Evolutionary conservation across 2,329 filamentous ascomycete species (phyloP).

Genomic region (Trichoderma gracile): DNA sequence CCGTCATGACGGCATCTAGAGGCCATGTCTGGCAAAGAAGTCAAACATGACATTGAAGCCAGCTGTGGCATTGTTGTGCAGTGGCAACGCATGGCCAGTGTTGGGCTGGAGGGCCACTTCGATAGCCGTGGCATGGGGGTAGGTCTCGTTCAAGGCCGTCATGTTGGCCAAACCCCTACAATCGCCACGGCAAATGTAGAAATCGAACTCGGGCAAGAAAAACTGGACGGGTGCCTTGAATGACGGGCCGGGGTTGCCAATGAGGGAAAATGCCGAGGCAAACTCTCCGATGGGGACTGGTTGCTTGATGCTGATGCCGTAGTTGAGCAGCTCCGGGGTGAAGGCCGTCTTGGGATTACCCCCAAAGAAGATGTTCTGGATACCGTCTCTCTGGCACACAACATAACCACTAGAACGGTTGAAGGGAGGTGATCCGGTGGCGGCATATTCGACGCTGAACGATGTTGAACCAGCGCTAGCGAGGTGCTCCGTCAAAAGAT

Average conservation of each 20-base stretch:
- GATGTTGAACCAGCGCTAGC: conserved; percentile 18
- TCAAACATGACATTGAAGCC: conserved; percentile 18
- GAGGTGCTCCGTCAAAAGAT: background rate
- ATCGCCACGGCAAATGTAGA: conserved; percentile 18
- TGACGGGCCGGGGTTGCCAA: conserved; percentile 6
- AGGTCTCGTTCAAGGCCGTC: conserved; percentile 5
- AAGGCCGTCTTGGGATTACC: conserved; percentile 16
- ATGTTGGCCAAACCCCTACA: conserved; percentile 3
- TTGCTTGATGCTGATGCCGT: conserved; percentile 18
- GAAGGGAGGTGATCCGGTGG: background rate
- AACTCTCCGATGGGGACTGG: conserved; percentile 20
- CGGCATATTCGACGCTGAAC: conserved; percentile 20
- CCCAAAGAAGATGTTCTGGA: conserved; percentile 20
- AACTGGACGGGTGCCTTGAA: conserved; percentile 16
- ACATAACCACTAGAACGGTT: conserved; percentile 21
- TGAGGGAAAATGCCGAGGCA: conserved; percentile 11
- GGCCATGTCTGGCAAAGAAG: conserved; percentile 6
- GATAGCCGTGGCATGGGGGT: conserved; percentile 13
- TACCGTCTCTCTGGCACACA: conserved; percentile 17
- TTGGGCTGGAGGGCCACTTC: conserved; percentile 14
- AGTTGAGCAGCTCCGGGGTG: conserved; percentile 11
- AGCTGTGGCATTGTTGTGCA: conserved; percentile 17
- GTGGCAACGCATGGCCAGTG: conserved; percentile 18
- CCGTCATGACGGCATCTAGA: background rate
- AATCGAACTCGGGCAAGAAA: conserved; percentile 13